phyloP scores from a whole-genome alignment of 345 rosid species.

The Turnera subulata region DNA sequence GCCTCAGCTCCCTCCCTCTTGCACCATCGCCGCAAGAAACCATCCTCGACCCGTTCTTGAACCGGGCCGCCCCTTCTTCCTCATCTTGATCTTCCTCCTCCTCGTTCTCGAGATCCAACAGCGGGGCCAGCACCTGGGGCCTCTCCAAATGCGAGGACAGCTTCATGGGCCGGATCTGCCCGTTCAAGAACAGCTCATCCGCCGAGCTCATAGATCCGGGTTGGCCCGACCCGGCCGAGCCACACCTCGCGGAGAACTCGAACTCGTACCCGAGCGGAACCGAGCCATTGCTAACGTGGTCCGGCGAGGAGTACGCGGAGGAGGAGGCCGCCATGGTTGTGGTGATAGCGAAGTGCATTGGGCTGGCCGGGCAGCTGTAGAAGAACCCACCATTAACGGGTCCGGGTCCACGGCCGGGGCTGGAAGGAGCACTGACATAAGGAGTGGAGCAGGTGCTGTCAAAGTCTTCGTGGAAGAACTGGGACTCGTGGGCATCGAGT shows the following conservation, averaged over 20 bases:
- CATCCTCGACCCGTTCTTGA: slow-evolving; percentile 8
- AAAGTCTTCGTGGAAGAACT: slow-evolving; percentile 25
- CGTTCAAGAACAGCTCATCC: slow-evolving; percentile 84
- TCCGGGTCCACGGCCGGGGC: slow-evolving; percentile 64
- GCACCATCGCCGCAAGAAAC: neutral
- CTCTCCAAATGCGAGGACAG: slow-evolving; percentile 76
- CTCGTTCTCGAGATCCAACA: slow-evolving; percentile 66
- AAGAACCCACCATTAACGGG: slow-evolving; percentile 48
- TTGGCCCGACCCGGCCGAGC: slow-evolving; percentile 35
- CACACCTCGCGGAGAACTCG: slow-evolving; percentile 68
- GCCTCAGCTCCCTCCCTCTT: slow-evolving; percentile 71
- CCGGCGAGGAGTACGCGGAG: slow-evolving; percentile 25
- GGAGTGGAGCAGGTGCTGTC: slow-evolving; percentile 91
- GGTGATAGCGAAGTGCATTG: slow-evolving; percentile 72
- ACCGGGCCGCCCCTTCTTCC: neutral
- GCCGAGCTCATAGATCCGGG: slow-evolving; percentile 83
- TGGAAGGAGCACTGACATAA: slow-evolving; percentile 93
- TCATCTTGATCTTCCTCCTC: slow-evolving; percentile 36
- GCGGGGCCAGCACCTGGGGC: slow-evolving; percentile 68
- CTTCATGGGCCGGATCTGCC: slow-evolving; percentile 94
- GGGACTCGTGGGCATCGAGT: neutral
- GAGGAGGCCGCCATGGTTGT: slow-evolving; percentile 19
- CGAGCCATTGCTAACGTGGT: neutral
- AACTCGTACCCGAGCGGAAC: slow-evolving; percentile 59
- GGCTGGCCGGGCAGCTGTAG: slow-evolving; percentile 93